Evolutionary conservation across 129 eudicot species (phyloP).

Genomic region (Helianthus tuberosus): DNA sequence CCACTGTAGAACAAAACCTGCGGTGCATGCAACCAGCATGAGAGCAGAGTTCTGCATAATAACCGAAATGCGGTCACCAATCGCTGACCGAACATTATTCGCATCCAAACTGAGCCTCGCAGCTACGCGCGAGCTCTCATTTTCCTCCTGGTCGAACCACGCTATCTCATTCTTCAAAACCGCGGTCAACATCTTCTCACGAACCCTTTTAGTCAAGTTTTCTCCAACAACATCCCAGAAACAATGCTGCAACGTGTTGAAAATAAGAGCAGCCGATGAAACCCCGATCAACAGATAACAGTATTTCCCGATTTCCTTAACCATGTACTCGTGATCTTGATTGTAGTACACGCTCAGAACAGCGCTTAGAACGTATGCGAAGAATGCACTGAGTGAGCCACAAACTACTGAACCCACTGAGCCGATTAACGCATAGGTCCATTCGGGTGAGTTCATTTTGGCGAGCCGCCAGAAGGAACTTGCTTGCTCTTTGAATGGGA

Average conservation of each 20-base stretch:
- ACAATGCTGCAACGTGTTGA: conserved; percentile 85
- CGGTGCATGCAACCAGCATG: conserved; percentile 93
- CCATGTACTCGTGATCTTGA: conserved; percentile 79
- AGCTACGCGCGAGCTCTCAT: conserved; percentile 91
- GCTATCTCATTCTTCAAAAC: conserved; percentile 92
- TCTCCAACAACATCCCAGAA: conserved; percentile 99
- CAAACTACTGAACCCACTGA: conserved; percentile 87
- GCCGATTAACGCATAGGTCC: conserved; percentile 86
- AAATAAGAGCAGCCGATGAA: conserved; percentile 87
- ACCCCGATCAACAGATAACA: conserved; percentile 89
- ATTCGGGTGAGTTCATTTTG: conserved; percentile 97
- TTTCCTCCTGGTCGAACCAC: conserved; percentile 97
- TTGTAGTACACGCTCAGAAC: conserved; percentile 91
- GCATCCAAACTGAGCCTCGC: conserved; percentile 90
- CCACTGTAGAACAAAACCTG: conserved; percentile 91
- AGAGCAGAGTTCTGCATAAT: conserved; percentile 99
- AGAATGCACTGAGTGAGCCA: conserved; percentile 92
- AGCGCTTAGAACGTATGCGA: conserved; percentile 91
- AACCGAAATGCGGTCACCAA: conserved; percentile 92
- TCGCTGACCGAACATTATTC: conserved; percentile 88
- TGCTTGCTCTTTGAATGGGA: conserved; percentile 83
- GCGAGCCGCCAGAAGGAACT: conserved; percentile 90
- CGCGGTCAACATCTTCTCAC: conserved; percentile 83
- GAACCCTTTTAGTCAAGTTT: conserved; percentile 79
- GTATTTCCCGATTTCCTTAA: conserved; percentile 65